These are phyloP conservation scores for Dactylellina sp. DNA, from an alignment of 2,329 filamentous ascomycete genomes.

Conservation along the genomic window DNA sequence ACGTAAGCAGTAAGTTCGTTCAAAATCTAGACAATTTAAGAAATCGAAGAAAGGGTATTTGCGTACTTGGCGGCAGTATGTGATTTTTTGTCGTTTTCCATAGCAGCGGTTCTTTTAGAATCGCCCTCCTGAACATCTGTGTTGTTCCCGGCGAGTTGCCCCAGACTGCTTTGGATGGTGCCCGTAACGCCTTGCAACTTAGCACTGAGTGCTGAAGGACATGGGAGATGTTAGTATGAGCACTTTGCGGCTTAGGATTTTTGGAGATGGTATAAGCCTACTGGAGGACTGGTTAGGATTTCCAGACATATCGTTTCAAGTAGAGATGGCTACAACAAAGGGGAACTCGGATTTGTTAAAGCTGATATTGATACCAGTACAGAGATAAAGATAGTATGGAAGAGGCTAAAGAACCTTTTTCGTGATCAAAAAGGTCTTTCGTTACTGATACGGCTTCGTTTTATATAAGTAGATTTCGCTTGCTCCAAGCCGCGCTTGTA, in stretches of 20 bases:
- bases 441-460: not conserved
- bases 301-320: slow-evolving; percentile 30
- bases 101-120: slow-evolving; percentile 64
- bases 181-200: slow-evolving; percentile 33
- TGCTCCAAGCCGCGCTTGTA: not conserved
- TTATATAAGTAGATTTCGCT: not conserved
- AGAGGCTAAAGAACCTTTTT: too few relatives aligned
- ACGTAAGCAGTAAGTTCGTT: not conserved
- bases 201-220: slow-evolving; percentile 29
- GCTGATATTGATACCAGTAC: too few relatives aligned
- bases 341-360: too few relatives aligned
- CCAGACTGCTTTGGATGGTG: slow-evolving; percentile 41
- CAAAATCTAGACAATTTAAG: not conserved
- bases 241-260: not conserved
- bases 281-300: slow-evolving; percentile 33
- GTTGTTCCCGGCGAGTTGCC: slow-evolving; percentile 39
- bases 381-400: too few relatives aligned
- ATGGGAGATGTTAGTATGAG: not conserved
- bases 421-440: too few relatives aligned
- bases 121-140: slow-evolving; percentile 43
- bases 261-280: slow-evolving; percentile 1
- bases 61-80: slow-evolving; percentile 74
- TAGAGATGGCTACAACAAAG: not conserved
- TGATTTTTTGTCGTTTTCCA: slow-evolving; percentile 77
- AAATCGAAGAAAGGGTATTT: not conserved